Evolutionary conservation across 805 yeast genomes (phyloP).

Genomic region (Nakazawaea molendinolei): DNA sequence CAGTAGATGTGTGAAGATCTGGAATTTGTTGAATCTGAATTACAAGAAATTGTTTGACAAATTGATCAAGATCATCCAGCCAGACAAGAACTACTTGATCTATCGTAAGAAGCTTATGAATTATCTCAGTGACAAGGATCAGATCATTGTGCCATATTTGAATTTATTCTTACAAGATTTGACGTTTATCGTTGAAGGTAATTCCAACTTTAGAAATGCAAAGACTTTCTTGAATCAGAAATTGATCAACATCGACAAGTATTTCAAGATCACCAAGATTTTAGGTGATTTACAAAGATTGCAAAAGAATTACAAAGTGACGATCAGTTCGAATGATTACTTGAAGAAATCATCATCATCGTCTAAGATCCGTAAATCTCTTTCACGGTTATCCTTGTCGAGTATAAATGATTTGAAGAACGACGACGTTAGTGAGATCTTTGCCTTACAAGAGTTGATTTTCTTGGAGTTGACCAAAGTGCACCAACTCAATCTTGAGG

Average conservation of each 20-base stretch:
- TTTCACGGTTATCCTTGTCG: constrained; percentile 9
- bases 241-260: constrained; percentile 69
- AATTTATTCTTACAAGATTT: constrained; percentile 72
- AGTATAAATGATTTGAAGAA: constrained; percentile 1
- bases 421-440: constrained; percentile 23
- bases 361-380: constrained; percentile 25
- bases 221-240: constrained; percentile 49
- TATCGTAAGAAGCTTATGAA: constrained; percentile 60
- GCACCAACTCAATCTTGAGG: constrained; percentile 48
- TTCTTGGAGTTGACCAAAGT: constrained; percentile 68
- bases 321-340: constrained; percentile 18
- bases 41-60: constrained; percentile 58
- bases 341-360: constrained; percentile 26
- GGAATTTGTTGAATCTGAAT: constrained; percentile 52
- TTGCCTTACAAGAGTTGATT: constrained; percentile 51
- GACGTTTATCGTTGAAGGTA: constrained; percentile 80
- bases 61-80: constrained; percentile 63
- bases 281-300: constrained; percentile 61
- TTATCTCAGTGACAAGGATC: constrained; percentile 36
- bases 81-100: constrained; percentile 64
- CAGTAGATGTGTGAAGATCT: constrained; percentile 52
- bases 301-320: constrained; percentile 48
- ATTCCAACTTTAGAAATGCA: constrained; percentile 58
- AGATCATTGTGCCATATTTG: constrained; percentile 73
- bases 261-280: constrained; percentile 57